phyloP scores from a whole-genome alignment of 495 filamentous ascomycete species.

The Gamarada debralockiae region DNA sequence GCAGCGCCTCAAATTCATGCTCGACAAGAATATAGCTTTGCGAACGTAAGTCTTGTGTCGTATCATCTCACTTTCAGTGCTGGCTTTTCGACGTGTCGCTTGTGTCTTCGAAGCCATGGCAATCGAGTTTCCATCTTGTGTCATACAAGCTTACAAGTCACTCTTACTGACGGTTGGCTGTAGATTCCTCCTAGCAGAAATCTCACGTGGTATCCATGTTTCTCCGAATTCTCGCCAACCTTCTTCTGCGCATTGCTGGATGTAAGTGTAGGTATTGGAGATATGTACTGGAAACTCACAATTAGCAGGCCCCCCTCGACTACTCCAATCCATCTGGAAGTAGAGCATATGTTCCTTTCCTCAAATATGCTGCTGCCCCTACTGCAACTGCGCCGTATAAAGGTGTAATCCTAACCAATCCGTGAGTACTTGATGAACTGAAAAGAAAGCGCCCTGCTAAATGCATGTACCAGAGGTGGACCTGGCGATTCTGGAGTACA shows the following conservation, averaged over 20 bases:
- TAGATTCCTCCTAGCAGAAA: slow-evolving; percentile 6
- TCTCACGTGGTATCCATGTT: slow-evolving; percentile 14
- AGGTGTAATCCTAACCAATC: slow-evolving; percentile 17
- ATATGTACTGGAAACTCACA: background rate
- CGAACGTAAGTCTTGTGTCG: too few relatives aligned
- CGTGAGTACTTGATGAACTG: too few relatives aligned
- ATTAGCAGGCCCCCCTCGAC: slow-evolving; percentile 17
- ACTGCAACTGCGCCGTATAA: slow-evolving; percentile 5
- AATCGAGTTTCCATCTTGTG: too few relatives aligned
- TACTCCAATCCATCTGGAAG: background rate
- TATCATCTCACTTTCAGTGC: too few relatives aligned
- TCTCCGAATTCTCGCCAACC: background rate
- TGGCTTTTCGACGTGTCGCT: too few relatives aligned
- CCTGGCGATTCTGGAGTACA: slow-evolving; percentile 13
- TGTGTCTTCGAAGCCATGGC: too few relatives aligned
- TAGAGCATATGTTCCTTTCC: slow-evolving; percentile 11
- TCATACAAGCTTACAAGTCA: too few relatives aligned
- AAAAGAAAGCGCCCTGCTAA: too few relatives aligned
- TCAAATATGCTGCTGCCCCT: slow-evolving; percentile 4
- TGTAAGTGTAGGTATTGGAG: background rate
- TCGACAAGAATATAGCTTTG: background rate
- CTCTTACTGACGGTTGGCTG: too few relatives aligned
- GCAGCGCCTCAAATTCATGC: background rate
- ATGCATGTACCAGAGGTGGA: slow-evolving; percentile 1
- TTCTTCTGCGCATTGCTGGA: slow-evolving; percentile 14